A percentile compares a stretch with the other conserved stretches of the same genome.
Evolutionary conservation across 2,329 filamentous ascomycete species (phyloP).

Genomic region (Diaporthe amygdali): DNA sequence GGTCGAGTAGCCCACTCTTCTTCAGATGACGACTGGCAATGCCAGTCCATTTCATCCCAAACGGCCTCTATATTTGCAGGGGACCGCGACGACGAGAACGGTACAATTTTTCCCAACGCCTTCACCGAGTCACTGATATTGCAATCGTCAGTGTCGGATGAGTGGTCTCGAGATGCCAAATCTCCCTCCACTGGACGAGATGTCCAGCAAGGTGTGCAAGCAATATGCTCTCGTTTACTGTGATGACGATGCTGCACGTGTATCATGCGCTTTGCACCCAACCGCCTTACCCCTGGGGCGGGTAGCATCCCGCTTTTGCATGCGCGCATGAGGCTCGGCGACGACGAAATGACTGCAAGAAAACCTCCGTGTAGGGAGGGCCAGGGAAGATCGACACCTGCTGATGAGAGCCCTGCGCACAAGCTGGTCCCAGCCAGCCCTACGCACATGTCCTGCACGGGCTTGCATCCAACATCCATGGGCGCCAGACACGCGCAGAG

Average conservation of each 20-base stretch:
- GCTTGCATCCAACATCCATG: background rate
- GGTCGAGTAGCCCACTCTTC: background rate
- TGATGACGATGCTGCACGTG: background rate
- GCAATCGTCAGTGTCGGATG: background rate
- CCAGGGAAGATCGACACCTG: conserved; percentile 1
- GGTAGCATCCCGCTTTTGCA: background rate
- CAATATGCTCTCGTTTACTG: background rate
- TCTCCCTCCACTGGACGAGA: background rate
- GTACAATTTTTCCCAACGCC: background rate
- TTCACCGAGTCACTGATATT: background rate
- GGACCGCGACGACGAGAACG: background rate
- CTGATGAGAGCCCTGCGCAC: background rate
- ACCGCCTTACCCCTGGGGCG: background rate
- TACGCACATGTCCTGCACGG: background rate
- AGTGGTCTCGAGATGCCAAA: background rate
- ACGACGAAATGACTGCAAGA: conserved; percentile 14
- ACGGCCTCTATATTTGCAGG: background rate
- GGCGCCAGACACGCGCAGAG: background rate
- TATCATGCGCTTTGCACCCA: background rate
- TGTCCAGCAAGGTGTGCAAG: background rate
- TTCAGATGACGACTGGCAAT: background rate
- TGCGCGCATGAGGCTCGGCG: conserved; percentile 10
- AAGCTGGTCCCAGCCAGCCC: conserved; percentile 16
- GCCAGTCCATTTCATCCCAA: background rate
- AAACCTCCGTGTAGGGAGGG: background rate